phyloP scores from a whole-genome alignment of 768 basidiomycete genomes.

The Lyophyllum atratum region DNA sequence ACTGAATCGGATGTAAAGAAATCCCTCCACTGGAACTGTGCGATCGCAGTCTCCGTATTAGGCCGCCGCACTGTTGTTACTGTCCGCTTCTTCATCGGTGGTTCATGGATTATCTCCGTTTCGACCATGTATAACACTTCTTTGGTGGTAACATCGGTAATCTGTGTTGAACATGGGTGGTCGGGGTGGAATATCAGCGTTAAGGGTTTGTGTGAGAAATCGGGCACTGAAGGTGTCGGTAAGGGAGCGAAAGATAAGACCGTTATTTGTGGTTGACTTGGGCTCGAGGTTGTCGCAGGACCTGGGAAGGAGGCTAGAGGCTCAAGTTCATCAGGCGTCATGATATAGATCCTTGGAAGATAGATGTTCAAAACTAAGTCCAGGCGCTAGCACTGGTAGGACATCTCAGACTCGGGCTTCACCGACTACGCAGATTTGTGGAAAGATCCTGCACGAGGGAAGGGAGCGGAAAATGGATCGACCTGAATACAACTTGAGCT shows the following conservation, averaged over 20 bases:
- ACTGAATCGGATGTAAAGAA: slow-evolving; percentile 7
- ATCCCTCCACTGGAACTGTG: slow-evolving; percentile 14
- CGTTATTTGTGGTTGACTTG: background rate
- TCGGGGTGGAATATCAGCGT: slow-evolving; percentile 12
- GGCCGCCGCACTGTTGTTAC: slow-evolving; percentile 8
- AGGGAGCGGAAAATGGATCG: too few relatives aligned
- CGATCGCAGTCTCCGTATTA: slow-evolving; percentile 1
- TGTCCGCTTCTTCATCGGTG: slow-evolving; percentile 4
- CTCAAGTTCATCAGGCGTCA: background rate
- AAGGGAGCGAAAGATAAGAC: slow-evolving; percentile 3
- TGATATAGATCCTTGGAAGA: background rate
- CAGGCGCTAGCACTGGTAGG: background rate
- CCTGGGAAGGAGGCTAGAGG: too few relatives aligned
- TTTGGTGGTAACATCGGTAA: slow-evolving; percentile 10
- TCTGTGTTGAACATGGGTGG: slow-evolving; percentile 15
- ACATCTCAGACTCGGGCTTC: background rate
- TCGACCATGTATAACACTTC: slow-evolving; percentile 10
- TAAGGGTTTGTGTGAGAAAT: background rate
- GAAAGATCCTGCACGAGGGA: too few relatives aligned
- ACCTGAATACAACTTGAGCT: too few relatives aligned
- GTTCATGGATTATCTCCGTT: slow-evolving; percentile 6
- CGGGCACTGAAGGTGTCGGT: background rate
- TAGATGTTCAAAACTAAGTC: background rate
- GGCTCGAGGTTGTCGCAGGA: background rate
- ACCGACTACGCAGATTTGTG: too few relatives aligned